Evolutionary conservation across 2,329 filamentous ascomycete species (phyloP).

Genomic region (Sporothrix globosa): DNA sequence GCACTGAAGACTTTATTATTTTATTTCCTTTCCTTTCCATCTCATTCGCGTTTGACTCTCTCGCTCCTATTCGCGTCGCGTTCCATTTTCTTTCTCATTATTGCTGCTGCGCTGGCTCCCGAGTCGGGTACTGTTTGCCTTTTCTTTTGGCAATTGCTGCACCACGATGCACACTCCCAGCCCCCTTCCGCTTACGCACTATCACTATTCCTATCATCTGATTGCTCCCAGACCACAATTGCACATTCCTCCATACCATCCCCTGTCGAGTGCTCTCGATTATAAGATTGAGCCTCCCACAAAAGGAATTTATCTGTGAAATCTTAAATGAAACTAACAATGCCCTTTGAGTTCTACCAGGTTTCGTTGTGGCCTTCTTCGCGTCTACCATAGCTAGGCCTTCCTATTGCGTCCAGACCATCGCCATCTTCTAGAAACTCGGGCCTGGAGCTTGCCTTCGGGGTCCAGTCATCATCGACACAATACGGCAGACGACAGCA

Average conservation of each 20-base stretch:
- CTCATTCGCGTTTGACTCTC: neutral
- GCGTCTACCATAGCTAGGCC: too few relatives aligned
- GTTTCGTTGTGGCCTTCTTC: neutral
- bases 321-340: slow-evolving; percentile 12
- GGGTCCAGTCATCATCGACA: neutral
- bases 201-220: neutral
- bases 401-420: neutral
- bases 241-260: neutral
- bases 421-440: neutral
- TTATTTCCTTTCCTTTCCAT: neutral
- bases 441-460: neutral
- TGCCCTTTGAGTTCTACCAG: neutral
- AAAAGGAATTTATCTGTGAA: neutral
- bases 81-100: neutral
- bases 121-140: slow-evolving; percentile 14
- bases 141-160: neutral
- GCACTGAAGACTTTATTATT: neutral
- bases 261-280: neutral
- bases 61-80: neutral
- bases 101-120: neutral
- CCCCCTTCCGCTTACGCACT: slow-evolving; percentile 10
- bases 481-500: neutral
- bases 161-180: neutral
- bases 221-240: neutral
- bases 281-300: slow-evolving; percentile 21